Base-by-base conservation (phyloP, 441 rosid genomes). In the Eruca vesicaria region DNA sequence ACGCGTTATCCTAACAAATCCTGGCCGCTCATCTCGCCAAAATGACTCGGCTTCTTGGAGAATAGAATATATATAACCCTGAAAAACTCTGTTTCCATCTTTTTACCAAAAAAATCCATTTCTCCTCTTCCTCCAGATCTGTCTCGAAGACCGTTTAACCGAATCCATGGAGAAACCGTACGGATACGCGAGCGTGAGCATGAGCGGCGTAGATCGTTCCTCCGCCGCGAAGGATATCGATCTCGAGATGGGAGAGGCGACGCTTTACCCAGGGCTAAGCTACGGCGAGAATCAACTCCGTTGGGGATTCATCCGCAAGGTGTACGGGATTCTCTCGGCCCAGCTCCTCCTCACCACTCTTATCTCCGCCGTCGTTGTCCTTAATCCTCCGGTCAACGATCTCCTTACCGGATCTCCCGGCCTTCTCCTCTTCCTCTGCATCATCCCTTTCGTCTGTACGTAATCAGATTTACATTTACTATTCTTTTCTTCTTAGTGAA, bases 301-400 rank as follows among this genome's bases (percentile, higher is more conserved):
- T 5, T 94, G 97, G 97, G 98, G 93, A 9, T 87, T 94, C 78
- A 87, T 92, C 69, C 96, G 93, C 64, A 94, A 92, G 76, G 99
- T 92, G 65, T 94, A 92, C 75, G 96, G 94, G 3, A 92, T 92
- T 69, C 84, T 94, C 21, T 76, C 97, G 0, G 90, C 86, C 0
- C 97, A 94, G 93, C 81, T 94, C 72, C 78, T 90, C 28, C 85
- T 94, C 58, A 94, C 99, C 75, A 94, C 97, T 63, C 31, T 84
- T 68, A 87, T 94, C 75, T 88, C 99, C 59, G 83, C 92, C 64
- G 59, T 81, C 45, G 85, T 91, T 67, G 88, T 90, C 18, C 87
- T 90, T 60, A 89, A 80, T 63, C 78, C 91, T 63, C 92, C 99
- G 8, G 78, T 94, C 74, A 92, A 85, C 81, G 82, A 82, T 19